Percentiles rank a stretch among this genome's conserved stretches.
phyloP scores from a whole-genome alignment of 306 rosid species.

The Acacia acuminata region DNA sequence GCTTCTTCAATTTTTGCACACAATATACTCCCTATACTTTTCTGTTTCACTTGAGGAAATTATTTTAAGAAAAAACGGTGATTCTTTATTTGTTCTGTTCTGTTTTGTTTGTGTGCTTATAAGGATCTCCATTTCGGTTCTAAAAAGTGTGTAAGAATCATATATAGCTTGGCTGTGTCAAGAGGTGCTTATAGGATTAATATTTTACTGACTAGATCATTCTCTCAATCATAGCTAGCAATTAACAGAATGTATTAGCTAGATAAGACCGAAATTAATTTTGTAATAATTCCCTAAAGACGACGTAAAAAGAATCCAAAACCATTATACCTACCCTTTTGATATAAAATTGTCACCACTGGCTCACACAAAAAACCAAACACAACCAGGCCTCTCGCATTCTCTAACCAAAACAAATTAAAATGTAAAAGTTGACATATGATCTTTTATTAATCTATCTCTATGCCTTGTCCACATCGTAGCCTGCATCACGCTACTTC shows the following conservation, averaged over 20 bases:
- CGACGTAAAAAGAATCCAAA: conserved; percentile 33
- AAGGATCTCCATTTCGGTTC: background rate
- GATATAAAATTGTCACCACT: conserved; percentile 30
- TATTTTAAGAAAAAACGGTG: background rate
- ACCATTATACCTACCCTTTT: conserved; percentile 37
- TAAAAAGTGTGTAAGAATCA: background rate
- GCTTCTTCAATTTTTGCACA: background rate
- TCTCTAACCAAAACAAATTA: conserved; percentile 26
- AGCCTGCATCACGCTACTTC: conserved; percentile 29
- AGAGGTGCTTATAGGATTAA: conserved; percentile 36
- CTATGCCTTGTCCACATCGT: conserved; percentile 37
- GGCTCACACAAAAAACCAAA: conserved; percentile 18
- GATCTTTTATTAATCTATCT: background rate
- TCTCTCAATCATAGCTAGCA: background rate
- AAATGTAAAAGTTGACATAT: background rate
- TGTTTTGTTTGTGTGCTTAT: background rate
- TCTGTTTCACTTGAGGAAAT: background rate
- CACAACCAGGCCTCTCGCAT: conserved; percentile 12
- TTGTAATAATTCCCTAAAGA: conserved; percentile 23
- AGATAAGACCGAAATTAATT: background rate
- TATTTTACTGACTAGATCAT: conserved; percentile 15
- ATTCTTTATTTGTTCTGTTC: background rate
- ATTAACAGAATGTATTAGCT: background rate
- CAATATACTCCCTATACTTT: background rate
- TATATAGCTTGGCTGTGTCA: background rate